Evolutionary conservation across 495 filamentous ascomycete genomes (phyloP).

Genomic region (Amniculicola lignicola): DNA sequence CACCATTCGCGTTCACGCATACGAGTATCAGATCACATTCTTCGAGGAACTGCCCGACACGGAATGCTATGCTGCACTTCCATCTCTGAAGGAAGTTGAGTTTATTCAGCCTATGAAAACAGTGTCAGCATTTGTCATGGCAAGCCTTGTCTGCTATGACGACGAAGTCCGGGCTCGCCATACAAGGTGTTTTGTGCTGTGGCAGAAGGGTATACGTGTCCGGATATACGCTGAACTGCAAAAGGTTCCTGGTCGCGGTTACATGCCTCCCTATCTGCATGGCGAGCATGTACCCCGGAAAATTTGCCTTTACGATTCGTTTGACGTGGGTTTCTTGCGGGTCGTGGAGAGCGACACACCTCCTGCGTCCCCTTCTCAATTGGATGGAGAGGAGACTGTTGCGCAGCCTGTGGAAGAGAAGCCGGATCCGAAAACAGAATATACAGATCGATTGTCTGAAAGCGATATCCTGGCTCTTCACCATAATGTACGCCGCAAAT

Average conservation of each 20-base stretch:
- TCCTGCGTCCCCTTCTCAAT: too few species aligned
- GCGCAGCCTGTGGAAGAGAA: too few species aligned
- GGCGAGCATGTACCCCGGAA: neutral
- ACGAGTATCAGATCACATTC: neutral
- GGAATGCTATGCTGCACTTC: neutral
- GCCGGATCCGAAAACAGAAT: too few species aligned
- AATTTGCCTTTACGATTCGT: slow-evolving; percentile 1
- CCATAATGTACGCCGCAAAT: too few species aligned
- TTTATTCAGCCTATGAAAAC: slow-evolving; percentile 1
- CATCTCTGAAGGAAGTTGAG: slow-evolving; percentile 12
- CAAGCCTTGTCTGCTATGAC: slow-evolving; percentile 2
- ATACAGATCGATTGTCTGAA: too few species aligned
- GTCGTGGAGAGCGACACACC: too few species aligned
- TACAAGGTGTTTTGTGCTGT: slow-evolving; percentile 9
- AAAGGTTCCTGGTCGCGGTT: neutral
- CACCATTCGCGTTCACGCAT: slow-evolving; percentile 5
- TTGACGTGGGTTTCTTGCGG: neutral
- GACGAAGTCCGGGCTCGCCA: slow-evolving; percentile 13
- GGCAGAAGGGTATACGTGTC: slow-evolving; percentile 8
- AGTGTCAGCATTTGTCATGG: neutral
- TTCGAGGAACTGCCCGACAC: slow-evolving; percentile 14
- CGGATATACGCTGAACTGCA: slow-evolving; percentile 11
- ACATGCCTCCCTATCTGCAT: slow-evolving; percentile 22
- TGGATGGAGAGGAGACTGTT: too few species aligned
- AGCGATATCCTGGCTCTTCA: too few species aligned